Evolutionary conservation across 495 filamentous ascomycete genomes (phyloP), one percentile per base, ranked within the genome.

Genomic region (Sporormia fimetaria): DNA sequence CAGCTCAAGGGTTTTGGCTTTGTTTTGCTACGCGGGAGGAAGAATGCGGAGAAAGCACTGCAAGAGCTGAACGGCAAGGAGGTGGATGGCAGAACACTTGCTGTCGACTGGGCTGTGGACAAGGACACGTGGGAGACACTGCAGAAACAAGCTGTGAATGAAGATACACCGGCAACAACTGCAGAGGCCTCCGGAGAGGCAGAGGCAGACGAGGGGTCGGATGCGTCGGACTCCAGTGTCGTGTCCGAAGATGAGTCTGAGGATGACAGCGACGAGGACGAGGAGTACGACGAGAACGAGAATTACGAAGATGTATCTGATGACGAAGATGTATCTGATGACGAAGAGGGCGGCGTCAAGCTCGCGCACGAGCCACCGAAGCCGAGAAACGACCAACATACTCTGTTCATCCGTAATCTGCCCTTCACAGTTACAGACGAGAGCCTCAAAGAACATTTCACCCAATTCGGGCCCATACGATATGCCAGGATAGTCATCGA

Each of bases 21-120:
- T 55, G 76, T 99, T 45, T 75, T 86, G 11, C 66, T 99, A 62
- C 69, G 87, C 35, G 86, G 86, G 10, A 76, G 76, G 49, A 90
- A 83, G 62, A 92, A 95, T 61, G 87, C 92, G 0, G 80, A 96
- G 63, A 90, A 77, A 63, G 90, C 90, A 1, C 65, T 99, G 35
- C 73, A 76, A 47, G 72, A 65, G 6, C 63, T 95, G 37, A 96
- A 99, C 65, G 92, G 88, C 14, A 94, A 80, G 59, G 74, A 79
- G 48, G 68, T 99, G 14, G 85, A 94, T 62, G 90, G 88, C 9
- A 68, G 90, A 44, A 78, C 73, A 21, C 49, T 95, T 33, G 88
- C 87, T 6, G 88, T 95, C 4, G 90, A 98, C 68, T 95, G 85
- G 84, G 87, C 88, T 16, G 88, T 95, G 1, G 84, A 94, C 37